Conservation (phyloP, 1,139 yeast genomes). For the Ogataea hybrid region DNA sequence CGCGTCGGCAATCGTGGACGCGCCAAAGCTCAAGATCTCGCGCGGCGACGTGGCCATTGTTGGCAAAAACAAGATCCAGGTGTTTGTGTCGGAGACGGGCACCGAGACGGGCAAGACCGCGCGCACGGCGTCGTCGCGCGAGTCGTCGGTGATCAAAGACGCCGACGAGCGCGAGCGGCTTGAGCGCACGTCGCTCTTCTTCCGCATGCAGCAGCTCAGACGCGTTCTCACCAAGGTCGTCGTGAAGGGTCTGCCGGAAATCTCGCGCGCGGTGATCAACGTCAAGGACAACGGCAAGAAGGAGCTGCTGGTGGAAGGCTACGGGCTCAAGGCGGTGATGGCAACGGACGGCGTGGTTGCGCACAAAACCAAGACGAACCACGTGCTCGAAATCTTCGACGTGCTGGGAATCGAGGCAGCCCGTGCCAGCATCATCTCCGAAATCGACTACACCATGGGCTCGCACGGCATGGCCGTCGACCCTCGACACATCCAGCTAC, state of each 20-base stretch:
- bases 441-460: constrained; percentile 97
- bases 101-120: constrained; percentile 30
- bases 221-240: constrained; percentile 83
- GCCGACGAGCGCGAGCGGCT: constrained; percentile 32
- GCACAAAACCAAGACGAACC: constrained; percentile 83
- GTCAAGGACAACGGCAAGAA: constrained; percentile 83
- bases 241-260: constrained; percentile 89
- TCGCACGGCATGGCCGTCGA: constrained; percentile 99
- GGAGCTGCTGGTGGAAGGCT: constrained; percentile 95
- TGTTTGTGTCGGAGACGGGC: constrained; percentile 66
- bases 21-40: constrained; percentile 86
- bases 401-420: constrained; percentile 99
- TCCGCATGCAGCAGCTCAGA: constrained; percentile 85
- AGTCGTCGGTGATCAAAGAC: constrained; percentile 39
- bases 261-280: constrained; percentile 94
- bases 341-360: constrained; percentile 97
- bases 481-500: constrained; percentile 96
- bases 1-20: constrained; percentile 74
- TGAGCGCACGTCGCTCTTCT: constrained; percentile 51
- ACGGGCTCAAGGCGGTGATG: constrained; percentile 95
- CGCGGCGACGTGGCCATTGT: constrained; percentile 68
- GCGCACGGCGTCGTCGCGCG: constrained; percentile 42
- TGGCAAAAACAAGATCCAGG: constrained; percentile 70
- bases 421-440: constrained; percentile 85
- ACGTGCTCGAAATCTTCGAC: constrained; percentile 81